Evolutionary conservation across 1,139 yeast genomes (phyloP).

Genomic region (Hanseniaspora sp.): DNA sequence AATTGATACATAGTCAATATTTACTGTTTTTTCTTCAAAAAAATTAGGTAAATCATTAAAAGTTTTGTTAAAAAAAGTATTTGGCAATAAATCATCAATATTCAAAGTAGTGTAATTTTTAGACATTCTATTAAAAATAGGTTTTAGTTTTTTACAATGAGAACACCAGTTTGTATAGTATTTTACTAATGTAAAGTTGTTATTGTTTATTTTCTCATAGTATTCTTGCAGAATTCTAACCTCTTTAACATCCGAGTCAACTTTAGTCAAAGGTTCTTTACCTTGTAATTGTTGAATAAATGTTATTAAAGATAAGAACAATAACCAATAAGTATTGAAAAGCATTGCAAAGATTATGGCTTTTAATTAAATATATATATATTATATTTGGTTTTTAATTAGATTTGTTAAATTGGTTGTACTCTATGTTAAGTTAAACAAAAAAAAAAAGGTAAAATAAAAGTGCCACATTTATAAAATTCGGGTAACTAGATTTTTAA

Average conservation of each 20-base stretch:
- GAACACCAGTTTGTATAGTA: conserved; percentile 57
- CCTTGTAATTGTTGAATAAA: not conserved
- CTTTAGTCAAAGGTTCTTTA: not conserved
- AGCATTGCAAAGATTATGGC: not conserved
- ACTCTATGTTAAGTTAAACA: too few relatives aligned
- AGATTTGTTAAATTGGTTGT: too few relatives aligned
- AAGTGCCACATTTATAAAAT: too few relatives aligned
- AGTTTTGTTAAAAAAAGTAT: not conserved
- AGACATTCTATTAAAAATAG: conserved; percentile 34
- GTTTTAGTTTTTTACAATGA: conserved; percentile 61
- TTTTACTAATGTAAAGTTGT: conserved; percentile 31
- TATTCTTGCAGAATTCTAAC: conserved; percentile 23
- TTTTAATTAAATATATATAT: too few relatives aligned
- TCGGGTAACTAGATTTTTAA: too few relatives aligned
- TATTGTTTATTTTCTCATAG: conserved; percentile 23
- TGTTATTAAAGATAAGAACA: not conserved
- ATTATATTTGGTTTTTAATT: too few relatives aligned
- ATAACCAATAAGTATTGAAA: not conserved
- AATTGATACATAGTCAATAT: conserved; percentile 24
- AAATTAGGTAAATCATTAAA: not conserved
- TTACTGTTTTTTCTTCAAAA: not conserved
- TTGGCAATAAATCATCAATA: not conserved
- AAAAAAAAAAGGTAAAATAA: too few relatives aligned
- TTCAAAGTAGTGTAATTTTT: conserved; percentile 2
- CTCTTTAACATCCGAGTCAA: conserved; percentile 9